phyloP scores from a whole-genome alignment of 768 basidiomycete species.

The Mycena pura region DNA sequence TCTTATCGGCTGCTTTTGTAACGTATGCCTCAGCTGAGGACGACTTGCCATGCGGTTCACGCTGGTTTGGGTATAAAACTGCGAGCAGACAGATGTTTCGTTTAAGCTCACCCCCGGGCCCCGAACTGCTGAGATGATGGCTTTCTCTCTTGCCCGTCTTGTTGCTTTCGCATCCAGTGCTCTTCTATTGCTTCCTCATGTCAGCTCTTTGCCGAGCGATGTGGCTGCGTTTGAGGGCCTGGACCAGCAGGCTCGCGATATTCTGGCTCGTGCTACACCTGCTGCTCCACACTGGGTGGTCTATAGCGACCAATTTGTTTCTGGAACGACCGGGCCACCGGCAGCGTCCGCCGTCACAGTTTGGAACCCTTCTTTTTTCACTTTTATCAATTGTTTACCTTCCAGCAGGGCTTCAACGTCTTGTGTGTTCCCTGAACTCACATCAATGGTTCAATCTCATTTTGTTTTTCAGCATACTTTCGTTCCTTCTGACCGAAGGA shows the following conservation, averaged over 20 bases:
- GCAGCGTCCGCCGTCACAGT: conserved; percentile 52
- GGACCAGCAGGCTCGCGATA: conserved; percentile 37
- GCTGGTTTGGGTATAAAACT: too few species aligned
- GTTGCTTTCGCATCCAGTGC: neutral
- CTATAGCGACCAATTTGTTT: conserved; percentile 45
- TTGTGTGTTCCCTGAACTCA: conserved; percentile 43
- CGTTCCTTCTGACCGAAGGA: conserved; percentile 63
- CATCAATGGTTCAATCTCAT: conserved; percentile 1
- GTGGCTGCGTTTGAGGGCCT: conserved; percentile 29
- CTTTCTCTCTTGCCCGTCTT: neutral
- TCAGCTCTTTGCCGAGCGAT: neutral
- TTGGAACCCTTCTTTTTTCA: neutral
- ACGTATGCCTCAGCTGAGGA: too few species aligned
- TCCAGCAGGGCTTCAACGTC: conserved; percentile 61
- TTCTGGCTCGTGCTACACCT: conserved; percentile 45
- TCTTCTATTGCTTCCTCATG: neutral
- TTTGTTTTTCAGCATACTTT: conserved; percentile 45
- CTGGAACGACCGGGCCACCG: conserved; percentile 57
- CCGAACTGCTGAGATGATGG: neutral
- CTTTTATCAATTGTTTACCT: neutral
- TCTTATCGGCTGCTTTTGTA: too few species aligned
- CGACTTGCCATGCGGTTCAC: too few species aligned
- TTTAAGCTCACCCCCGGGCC: too few species aligned
- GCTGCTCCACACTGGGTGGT: conserved; percentile 60
- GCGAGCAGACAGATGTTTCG: too few species aligned